Evolutionary conservation across 352 stramenopile genomes (phyloP).

Genomic region (Elongisporangium prolatum): DNA sequence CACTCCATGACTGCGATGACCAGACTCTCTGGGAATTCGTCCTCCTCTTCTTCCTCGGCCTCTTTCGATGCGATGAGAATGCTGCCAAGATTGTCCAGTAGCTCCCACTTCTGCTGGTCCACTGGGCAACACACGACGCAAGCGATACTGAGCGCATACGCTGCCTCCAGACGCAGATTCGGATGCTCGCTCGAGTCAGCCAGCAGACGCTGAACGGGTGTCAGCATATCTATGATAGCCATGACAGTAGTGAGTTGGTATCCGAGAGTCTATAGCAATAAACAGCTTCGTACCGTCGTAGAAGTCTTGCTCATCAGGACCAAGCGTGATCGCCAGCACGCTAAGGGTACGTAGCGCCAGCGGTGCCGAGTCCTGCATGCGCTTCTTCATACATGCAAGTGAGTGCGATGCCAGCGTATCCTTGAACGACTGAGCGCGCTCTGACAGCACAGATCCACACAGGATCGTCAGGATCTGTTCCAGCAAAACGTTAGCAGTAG

Average conservation of each 20-base stretch:
- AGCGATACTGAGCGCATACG: constrained; percentile 52
- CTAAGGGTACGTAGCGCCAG: constrained; percentile 41
- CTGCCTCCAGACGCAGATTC: constrained; percentile 35
- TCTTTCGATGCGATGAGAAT: constrained; percentile 40
- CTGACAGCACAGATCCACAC: constrained; percentile 28
- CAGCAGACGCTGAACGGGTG: constrained; percentile 38
- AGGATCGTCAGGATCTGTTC: constrained; percentile 37
- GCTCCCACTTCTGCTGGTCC: constrained; percentile 55
- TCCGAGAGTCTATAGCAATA: not conserved
- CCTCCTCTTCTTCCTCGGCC: constrained; percentile 43
- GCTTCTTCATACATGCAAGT: constrained; percentile 53
- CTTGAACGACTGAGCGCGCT: constrained; percentile 34
- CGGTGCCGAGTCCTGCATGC: constrained; percentile 39
- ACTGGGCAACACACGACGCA: constrained; percentile 56
- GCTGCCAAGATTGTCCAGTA: constrained; percentile 42
- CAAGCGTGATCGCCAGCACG: constrained; percentile 52
- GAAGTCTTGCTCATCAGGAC: constrained; percentile 44
- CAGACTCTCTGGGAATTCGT: constrained; percentile 34
- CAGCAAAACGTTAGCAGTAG: not conserved
- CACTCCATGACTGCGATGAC: constrained; percentile 58
- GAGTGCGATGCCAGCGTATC: constrained; percentile 32
- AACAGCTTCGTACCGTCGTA: constrained; percentile 22
- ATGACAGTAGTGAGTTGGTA: not conserved
- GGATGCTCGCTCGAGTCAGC: constrained; percentile 33
- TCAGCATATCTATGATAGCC: constrained; percentile 19